Conservation (phyloP, 2,329 filamentous ascomycete genomes). For the Nemania serpens region DNA sequence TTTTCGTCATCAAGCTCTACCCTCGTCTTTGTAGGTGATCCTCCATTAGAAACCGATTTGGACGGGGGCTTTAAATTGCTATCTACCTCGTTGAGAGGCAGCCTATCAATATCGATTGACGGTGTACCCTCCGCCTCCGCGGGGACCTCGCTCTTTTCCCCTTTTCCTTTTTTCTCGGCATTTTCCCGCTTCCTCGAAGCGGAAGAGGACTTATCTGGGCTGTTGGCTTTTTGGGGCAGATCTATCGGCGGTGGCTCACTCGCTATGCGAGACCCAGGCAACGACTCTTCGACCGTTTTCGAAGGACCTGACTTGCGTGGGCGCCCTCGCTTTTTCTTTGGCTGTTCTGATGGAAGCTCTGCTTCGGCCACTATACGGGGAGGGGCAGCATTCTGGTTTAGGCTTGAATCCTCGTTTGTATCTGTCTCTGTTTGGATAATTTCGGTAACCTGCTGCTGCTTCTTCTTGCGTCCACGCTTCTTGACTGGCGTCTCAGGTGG, state of each 20-base stretch:
- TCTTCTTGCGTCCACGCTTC: constrained; percentile 42
- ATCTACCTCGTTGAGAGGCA: constrained; percentile 33
- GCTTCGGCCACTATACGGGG: constrained; percentile 17
- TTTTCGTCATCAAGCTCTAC: constrained; percentile 10
- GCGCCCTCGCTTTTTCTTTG: constrained; percentile 41
- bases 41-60: constrained; percentile 11
- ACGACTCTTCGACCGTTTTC: constrained; percentile 16
- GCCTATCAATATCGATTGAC: constrained; percentile 8
- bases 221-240: constrained; percentile 8
- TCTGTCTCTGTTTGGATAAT: constrained; percentile 7
- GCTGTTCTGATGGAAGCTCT: constrained; percentile 29
- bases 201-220: constrained; percentile 2
- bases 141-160: constrained; percentile 13
- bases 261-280: constrained; percentile 5
- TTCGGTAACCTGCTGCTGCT: constrained; percentile 34
- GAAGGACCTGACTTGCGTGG: constrained; percentile 37
- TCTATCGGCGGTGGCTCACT: constrained; percentile 2
- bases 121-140: constrained; percentile 22
- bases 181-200: constrained; percentile 6
- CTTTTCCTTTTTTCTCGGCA: constrained; percentile 16
- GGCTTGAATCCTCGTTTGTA: constrained; percentile 6
- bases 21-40: constrained; percentile 2
- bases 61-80: constrained; percentile 28
- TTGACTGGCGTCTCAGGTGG: constrained; percentile 30
- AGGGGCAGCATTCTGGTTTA: constrained; percentile 1